phyloP scores from a whole-genome alignment of 2,329 filamentous ascomycete genomes.

The Byssoonygena ceratinophila region DNA sequence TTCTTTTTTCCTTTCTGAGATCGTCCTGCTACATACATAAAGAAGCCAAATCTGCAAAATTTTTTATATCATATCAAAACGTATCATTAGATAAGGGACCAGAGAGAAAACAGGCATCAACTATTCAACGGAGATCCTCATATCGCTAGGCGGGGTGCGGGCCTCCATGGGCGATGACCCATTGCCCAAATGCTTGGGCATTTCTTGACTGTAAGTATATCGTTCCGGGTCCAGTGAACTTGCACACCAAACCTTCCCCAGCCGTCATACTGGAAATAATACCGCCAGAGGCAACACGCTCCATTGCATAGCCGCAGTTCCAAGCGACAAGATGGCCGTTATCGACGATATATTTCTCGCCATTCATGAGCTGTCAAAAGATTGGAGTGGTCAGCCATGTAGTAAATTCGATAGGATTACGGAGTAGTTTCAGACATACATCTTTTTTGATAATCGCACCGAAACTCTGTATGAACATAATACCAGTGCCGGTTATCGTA shows the following conservation, averaged over 20 bases:
- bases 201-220: conserved; percentile 91
- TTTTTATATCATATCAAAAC: background rate
- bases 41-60: no score
- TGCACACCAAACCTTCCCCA: conserved; percentile 84
- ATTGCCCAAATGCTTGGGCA: conserved; percentile 51
- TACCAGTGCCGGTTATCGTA: conserved; percentile 66
- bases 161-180: conserved; percentile 29
- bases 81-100: background rate
- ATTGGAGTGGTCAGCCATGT: background rate
- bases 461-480: conserved; percentile 86
- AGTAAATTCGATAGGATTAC: background rate
- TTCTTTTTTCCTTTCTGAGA: background rate
- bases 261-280: conserved; percentile 78
- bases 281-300: conserved; percentile 75
- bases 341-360: conserved; percentile 83
- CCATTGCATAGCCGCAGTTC: conserved; percentile 90
- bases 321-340: conserved; percentile 91
- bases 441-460: conserved; percentile 93
- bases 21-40: no score
- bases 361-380: conserved; percentile 36
- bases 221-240: conserved; percentile 80
- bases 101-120: background rate
- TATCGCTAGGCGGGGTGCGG: background rate
- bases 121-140: background rate
- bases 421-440: conserved; percentile 42